These are phyloP conservation scores for Fraxinus xanthoxyloides DNA, from an alignment of 305 asterid genomes.

Conservation along the genomic window DNA sequence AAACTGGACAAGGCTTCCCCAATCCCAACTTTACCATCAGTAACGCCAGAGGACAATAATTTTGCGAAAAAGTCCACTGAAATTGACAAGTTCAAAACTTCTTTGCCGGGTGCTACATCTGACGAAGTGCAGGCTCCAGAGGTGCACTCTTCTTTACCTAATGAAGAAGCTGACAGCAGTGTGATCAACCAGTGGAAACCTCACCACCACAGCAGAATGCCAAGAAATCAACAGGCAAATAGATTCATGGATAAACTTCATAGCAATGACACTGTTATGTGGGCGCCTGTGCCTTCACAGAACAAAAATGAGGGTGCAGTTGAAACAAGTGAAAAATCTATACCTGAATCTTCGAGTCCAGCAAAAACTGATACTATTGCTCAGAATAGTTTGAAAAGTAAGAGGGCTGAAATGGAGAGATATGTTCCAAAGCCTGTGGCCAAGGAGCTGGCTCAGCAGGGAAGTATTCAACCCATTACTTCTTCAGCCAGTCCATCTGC, in stretches of 20 bases:
- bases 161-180: conserved; percentile 57
- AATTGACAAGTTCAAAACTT: conserved; percentile 37
- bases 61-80: conserved; percentile 36
- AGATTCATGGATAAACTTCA: conserved; percentile 58
- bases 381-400: conserved; percentile 61
- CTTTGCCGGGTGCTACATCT: conserved; percentile 34
- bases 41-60: conserved; percentile 24
- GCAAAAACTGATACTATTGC: conserved; percentile 40
- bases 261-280: conserved; percentile 60
- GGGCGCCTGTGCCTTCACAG: conserved; percentile 89
- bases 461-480: conserved; percentile 34
- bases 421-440: conserved; percentile 94
- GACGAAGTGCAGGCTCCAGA: conserved; percentile 41
- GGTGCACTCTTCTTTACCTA: conserved; percentile 34
- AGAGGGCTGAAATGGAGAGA: conserved; percentile 97
- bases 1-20: conserved; percentile 44
- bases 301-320: conserved; percentile 55
- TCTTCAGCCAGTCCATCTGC: conserved; percentile 34
- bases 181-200: conserved; percentile 54
- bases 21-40: conserved; percentile 32
- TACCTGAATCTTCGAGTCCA: conserved; percentile 36
- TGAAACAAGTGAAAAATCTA: conserved; percentile 44
- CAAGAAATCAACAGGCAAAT: conserved; percentile 66
- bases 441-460: conserved; percentile 87
- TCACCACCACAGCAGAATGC: conserved; percentile 60